Percentiles rank a stretch among this genome's conserved stretches.
phyloP scores from a whole-genome alignment of 177 flowering plant species.

The Vitis hybrid region DNA sequence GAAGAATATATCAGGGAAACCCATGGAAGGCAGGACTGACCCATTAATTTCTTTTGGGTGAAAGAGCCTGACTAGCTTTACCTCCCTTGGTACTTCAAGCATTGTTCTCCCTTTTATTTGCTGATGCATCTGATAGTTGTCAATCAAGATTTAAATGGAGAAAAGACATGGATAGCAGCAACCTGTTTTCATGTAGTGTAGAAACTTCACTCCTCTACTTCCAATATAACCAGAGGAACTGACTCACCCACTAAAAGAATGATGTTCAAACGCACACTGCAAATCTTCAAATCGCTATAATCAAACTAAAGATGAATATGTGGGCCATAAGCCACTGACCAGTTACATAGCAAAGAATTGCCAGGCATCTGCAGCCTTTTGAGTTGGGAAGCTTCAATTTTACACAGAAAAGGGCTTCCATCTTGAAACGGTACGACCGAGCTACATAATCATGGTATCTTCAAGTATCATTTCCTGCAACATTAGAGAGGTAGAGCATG shows the following conservation, averaged over 20 bases:
- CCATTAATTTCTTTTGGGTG: not conserved
- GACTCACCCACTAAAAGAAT: constrained; percentile 4
- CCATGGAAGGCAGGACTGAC: constrained; percentile 15
- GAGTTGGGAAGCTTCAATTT: constrained; percentile 10
- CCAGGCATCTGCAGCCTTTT: constrained; percentile 11
- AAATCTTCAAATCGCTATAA: constrained; percentile 4
- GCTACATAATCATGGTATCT: constrained; percentile 8
- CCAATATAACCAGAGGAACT: not conserved
- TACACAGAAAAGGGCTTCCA: constrained; percentile 7
- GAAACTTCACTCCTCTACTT: not conserved
- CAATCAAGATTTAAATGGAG: constrained; percentile 9
- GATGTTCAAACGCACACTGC: constrained; percentile 7
- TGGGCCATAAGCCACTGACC: constrained; percentile 7
- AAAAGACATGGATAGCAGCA: not conserved
- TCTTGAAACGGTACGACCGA: constrained; percentile 3
- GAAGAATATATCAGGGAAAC: not conserved
- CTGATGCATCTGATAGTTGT: not conserved
- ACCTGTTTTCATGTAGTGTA: constrained; percentile 3
- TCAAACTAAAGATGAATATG: constrained; percentile 9
- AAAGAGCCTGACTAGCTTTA: not conserved
- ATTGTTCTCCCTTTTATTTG: constrained; percentile 2
- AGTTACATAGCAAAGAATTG: constrained; percentile 4
- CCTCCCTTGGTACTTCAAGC: not conserved
- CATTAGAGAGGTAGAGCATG: constrained; percentile 3
- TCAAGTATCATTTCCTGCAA: constrained; percentile 38